Evolutionary conservation across 2,329 filamentous ascomycete genomes (phyloP).

Genomic region (Verticillium nonalfalfae): DNA sequence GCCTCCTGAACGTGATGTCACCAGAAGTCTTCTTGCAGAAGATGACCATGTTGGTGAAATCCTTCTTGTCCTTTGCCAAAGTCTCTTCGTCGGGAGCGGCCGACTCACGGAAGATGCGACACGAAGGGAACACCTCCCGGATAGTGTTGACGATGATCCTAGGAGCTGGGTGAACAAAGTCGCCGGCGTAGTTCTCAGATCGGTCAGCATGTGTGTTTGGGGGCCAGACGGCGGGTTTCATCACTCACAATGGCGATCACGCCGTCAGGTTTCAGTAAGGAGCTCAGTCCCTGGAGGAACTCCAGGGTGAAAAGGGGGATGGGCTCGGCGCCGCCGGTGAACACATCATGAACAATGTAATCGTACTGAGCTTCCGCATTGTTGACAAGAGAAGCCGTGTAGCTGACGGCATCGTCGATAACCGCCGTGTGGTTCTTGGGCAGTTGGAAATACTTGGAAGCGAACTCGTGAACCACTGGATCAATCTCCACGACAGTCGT

Average conservation of each 20-base stretch:
- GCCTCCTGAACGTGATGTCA: constrained; percentile 58
- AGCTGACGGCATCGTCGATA: constrained; percentile 76
- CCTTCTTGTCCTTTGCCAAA: constrained; percentile 42
- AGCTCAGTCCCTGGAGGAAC: constrained; percentile 66
- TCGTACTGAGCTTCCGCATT: constrained; percentile 55
- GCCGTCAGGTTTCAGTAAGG: constrained; percentile 70
- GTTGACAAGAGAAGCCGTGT: constrained; percentile 41
- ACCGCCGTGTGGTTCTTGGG: constrained; percentile 71
- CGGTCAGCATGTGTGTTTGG: constrained; percentile 12
- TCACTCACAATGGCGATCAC: constrained; percentile 76
- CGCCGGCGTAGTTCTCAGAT: constrained; percentile 83
- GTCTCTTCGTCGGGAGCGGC: constrained; percentile 41
- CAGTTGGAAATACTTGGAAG: constrained; percentile 75
- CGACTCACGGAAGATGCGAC: constrained; percentile 83
- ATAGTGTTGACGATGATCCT: constrained; percentile 79
- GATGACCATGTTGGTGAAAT: constrained; percentile 95
- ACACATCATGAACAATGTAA: constrained; percentile 96
- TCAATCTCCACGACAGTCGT: constrained; percentile 96
- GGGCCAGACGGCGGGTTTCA: neutral
- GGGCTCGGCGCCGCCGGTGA: constrained; percentile 92
- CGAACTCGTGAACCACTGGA: constrained; percentile 79
- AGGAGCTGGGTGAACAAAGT: constrained; percentile 71
- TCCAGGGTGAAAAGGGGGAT: constrained; percentile 80
- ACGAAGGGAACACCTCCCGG: constrained; percentile 74
- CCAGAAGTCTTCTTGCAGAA: constrained; percentile 69